Base-by-base conservation (phyloP, 2,329 filamentous ascomycete genomes). In the Claviceps quebecensis region DNA sequence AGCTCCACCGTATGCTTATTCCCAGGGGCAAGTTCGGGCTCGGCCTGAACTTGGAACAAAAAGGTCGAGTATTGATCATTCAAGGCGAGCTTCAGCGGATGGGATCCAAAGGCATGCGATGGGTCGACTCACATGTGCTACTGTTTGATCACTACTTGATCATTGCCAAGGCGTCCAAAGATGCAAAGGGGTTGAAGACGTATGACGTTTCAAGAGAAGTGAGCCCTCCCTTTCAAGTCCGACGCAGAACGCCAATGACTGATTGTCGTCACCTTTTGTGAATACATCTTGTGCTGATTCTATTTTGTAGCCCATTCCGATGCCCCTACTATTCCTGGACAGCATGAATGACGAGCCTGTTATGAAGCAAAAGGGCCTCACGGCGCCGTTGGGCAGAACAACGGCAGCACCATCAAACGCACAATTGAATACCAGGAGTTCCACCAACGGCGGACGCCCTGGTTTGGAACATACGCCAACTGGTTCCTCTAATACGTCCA, bases 101-200 rank as follows among this genome's bases (percentile, higher is more conserved):
- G 72, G 89, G 91, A 51, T 87, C 84, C 44, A 94, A 87, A 64
- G 83, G 89, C 52, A 93, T 97, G 63, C 84, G 84, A 56, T 95
- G 91, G 84, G 82, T 97, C 7, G 93, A 98, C 61, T 94, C 87
- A 0, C 89, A 96, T 64, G 89, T 87, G 2, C 77, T 98, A 45
- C 76, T 98, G 0, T 97, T 98, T 62, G 94, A 98, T 61, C 90
- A 98, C 67, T 98, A 96, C 65, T 76, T 98, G 39, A 90, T 98
- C 37, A 71, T 98, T 45, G 86, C 93, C 40, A 98, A 98, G 71
- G 76, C 7, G 74, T 83, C 3, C 45, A 88, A 89, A 60, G 79
- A 82, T 45, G 76, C 81, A 45, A 80, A 78, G 47, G 78, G 78
- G n/a, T 77, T 84, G 50, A 93, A 85, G 68, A 88, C 87, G 59